Evolutionary conservation across 2,329 filamentous ascomycete species (phyloP).

Genomic region (Hymenoscyphus salicellus): DNA sequence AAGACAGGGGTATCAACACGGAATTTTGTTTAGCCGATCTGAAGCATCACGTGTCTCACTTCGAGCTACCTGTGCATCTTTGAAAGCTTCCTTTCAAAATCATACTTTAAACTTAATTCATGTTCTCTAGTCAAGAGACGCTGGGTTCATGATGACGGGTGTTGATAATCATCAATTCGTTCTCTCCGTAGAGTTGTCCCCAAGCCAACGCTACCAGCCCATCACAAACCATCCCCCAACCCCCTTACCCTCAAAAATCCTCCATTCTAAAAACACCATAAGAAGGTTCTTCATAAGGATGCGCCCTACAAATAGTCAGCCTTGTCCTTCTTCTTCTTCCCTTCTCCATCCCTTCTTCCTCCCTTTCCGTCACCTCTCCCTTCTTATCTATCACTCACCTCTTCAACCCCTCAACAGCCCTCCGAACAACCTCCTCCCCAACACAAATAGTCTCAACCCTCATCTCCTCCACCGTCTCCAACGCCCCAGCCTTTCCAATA

Average conservation of each 20-base stretch:
- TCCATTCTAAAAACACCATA: slow-evolving; percentile 50
- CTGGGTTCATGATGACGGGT: too few species aligned
- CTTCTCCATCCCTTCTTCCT: too few species aligned
- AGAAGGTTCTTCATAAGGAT: slow-evolving; percentile 52
- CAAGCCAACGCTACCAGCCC: too few species aligned
- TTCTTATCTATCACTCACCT: slow-evolving; percentile 46
- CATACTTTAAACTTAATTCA: too few species aligned
- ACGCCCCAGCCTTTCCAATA: slow-evolving; percentile 54
- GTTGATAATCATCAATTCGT: too few species aligned
- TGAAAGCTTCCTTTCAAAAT: too few species aligned
- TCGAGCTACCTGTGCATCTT: too few species aligned
- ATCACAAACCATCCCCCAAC: too few species aligned
- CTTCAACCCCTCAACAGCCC: slow-evolving; percentile 63
- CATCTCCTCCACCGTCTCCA: slow-evolving; percentile 60
- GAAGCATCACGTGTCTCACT: background rate
- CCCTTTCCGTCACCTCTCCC: slow-evolving; percentile 9
- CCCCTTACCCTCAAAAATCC: slow-evolving; percentile 40
- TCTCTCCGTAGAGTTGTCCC: too few species aligned
- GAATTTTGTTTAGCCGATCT: background rate
- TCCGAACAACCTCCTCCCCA: slow-evolving; percentile 53
- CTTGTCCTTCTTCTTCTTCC: background rate
- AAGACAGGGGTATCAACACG: background rate
- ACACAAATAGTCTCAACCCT: slow-evolving; percentile 62
- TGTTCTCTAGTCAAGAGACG: too few species aligned
- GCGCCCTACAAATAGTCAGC: slow-evolving; percentile 32